A percentile compares a stretch with the other conserved stretches of the same genome.
Evolutionary conservation across 2,329 filamentous ascomycete genomes (phyloP).

Genomic region (Alternaria angustiovoidea): DNA sequence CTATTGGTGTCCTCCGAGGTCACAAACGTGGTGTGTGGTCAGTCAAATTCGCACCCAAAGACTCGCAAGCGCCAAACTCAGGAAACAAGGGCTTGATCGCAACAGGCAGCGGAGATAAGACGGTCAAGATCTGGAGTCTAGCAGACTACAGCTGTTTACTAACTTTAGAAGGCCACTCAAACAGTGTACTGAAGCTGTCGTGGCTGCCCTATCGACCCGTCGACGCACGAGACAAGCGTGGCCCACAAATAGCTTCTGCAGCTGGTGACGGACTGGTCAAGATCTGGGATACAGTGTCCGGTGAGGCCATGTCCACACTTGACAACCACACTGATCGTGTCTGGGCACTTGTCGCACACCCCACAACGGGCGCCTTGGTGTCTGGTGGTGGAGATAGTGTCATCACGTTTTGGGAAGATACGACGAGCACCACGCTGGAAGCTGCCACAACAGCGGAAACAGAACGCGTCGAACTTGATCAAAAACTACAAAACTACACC

Average conservation of each 20-base stretch:
- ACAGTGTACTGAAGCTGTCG: constrained; percentile 90
- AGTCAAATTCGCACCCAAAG: constrained; percentile 84
- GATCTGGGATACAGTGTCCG: constrained; percentile 88
- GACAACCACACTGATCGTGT: constrained; percentile 98
- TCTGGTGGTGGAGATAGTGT: constrained; percentile 93
- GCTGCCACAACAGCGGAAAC: constrained; percentile 77
- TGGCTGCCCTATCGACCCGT: constrained; percentile 72
- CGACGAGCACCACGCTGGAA: constrained; percentile 79
- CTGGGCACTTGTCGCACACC: constrained; percentile 82
- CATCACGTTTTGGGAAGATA: constrained; percentile 95
- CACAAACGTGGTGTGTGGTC: constrained; percentile 97
- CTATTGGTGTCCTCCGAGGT: constrained; percentile 87
- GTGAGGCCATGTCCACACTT: constrained; percentile 86
- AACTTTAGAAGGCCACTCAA: constrained; percentile 95
- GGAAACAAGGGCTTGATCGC: constrained; percentile 80
- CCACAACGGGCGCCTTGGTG: constrained; percentile 72
- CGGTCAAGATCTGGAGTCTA: constrained; percentile 92
- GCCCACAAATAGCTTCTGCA: constrained; percentile 80
- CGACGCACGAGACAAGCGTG: constrained; percentile 60
- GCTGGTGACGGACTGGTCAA: constrained; percentile 96
- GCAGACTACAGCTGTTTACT: constrained; percentile 90
- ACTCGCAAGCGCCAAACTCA: constrained; percentile 68
- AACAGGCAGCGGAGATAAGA: constrained; percentile 95
- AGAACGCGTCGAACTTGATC: constrained; percentile 89
- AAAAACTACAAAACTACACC: constrained; percentile 92